A percentile compares a stretch with the other conserved stretches of the same genome.
Evolutionary conservation across 768 basidiomycete genomes (phyloP).

Genomic region (Hygrophoropsis aurantiaca): DNA sequence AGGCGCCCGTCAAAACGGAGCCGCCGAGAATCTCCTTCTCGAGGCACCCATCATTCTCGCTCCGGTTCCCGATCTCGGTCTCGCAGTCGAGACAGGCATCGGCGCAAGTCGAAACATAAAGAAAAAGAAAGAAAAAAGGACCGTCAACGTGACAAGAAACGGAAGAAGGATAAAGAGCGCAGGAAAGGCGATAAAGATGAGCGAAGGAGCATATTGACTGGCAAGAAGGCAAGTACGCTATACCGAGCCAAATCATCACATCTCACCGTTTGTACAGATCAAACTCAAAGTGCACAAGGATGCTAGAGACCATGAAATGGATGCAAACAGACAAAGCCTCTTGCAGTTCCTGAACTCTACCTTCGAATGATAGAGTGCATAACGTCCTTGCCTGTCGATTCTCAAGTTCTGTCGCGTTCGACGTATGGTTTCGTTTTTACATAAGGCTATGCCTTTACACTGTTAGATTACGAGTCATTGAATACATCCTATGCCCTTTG

Average conservation of each 20-base stretch:
- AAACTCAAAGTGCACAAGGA: slow-evolving; percentile 65
- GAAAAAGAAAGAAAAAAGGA: slow-evolving; percentile 18
- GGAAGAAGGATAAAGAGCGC: slow-evolving; percentile 33
- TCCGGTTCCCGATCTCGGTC: slow-evolving; percentile 28
- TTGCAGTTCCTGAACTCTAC: slow-evolving; percentile 58
- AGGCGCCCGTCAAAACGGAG: slow-evolving; percentile 13
- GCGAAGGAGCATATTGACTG: slow-evolving; percentile 56
- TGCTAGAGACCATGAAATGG: slow-evolving; percentile 53
- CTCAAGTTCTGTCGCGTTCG: too few relatives aligned
- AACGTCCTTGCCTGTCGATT: too few relatives aligned
- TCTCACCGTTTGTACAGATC: slow-evolving; percentile 40
- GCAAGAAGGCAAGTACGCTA: slow-evolving; percentile 49
- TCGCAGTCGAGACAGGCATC: slow-evolving; percentile 22
- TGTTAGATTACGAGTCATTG: too few relatives aligned
- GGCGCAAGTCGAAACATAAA: slow-evolving; percentile 20
- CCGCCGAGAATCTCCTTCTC: slow-evolving; percentile 17
- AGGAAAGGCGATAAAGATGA: slow-evolving; percentile 42
- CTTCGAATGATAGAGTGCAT: slow-evolving; percentile 28
- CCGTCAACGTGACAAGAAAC: slow-evolving; percentile 31
- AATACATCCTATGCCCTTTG: too few relatives aligned
- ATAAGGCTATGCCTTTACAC: too few relatives aligned
- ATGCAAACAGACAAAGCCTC: slow-evolving; percentile 53
- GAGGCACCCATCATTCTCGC: slow-evolving; percentile 12
- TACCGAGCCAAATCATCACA: background rate
- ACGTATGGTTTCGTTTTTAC: too few relatives aligned